Percentiles rank a stretch among this genome's conserved stretches.
Conservation (phyloP, 805 yeast species). For the Suhomyces sp. region DNA sequence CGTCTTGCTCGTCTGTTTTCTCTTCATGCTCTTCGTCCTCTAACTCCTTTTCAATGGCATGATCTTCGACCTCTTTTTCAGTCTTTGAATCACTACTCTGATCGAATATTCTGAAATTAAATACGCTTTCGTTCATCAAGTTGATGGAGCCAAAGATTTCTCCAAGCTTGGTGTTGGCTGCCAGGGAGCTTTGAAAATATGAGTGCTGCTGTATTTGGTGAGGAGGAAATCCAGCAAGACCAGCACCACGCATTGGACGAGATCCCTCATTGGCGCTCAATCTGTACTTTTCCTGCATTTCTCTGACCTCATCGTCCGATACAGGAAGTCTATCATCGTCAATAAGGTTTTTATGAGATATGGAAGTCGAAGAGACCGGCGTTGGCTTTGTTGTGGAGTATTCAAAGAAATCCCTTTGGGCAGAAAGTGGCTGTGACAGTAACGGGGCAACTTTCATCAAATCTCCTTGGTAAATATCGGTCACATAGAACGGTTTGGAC, state of each 20-base stretch:
- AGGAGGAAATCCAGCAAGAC: background rate
- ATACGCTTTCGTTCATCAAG: slow-evolving; percentile 35
- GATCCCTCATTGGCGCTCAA: slow-evolving; percentile 9
- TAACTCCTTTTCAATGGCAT: slow-evolving; percentile 5
- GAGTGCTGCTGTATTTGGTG: background rate
- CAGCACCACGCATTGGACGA: background rate
- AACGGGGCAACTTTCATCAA: slow-evolving; percentile 47
- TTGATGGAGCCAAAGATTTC: slow-evolving; percentile 37
- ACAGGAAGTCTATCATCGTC: slow-evolving; percentile 29
- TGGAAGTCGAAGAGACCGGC: background rate
- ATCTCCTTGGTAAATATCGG: slow-evolving; percentile 51
- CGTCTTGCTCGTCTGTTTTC: background rate
- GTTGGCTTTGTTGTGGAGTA: slow-evolving; percentile 1
- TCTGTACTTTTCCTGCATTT: slow-evolving; percentile 29
- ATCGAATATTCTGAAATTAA: slow-evolving; percentile 32
- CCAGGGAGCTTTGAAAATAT: background rate
- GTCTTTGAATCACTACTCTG: background rate
- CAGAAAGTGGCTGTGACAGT: slow-evolving; percentile 49
- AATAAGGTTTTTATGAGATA: background rate
- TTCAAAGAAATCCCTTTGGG: slow-evolving; percentile 43
- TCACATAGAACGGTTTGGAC: slow-evolving; percentile 27
- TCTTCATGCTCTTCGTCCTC: background rate
- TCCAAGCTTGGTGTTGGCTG: background rate
- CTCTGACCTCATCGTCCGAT: slow-evolving; percentile 29
- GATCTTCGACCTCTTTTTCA: slow-evolving; percentile 6